Base-by-base conservation (phyloP, 371 early-diverging fungal species). In the Neoconidiobolus thromboides region DNA sequence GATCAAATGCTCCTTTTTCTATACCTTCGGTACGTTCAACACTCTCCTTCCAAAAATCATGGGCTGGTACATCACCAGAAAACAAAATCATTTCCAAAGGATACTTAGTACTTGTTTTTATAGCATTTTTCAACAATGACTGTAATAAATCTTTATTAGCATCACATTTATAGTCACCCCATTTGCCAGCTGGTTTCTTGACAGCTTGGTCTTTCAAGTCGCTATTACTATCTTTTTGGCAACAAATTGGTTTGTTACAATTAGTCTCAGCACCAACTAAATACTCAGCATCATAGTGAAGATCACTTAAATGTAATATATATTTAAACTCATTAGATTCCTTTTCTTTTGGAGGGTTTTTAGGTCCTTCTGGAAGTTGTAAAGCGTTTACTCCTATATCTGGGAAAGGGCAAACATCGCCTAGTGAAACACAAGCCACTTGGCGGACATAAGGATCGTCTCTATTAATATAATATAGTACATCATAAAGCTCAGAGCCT, bases 1-100 rank as follows among this genome's bases (percentile, higher is more conserved):
- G 4, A 71, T 48, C 12, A 63, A 38, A 10, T 60, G 49, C 57
- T 5, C n/a, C 37, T 5, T 40, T 2, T 44, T 57, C 57, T 12
- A 38, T 57, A 2, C 3, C 12, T 6, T 3, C n/a, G 12, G 57
- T 3, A 7, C n/a, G 12, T 44, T 12, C 12, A 4, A 43, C 37
- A 14, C 44, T 5, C 58, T 69, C 64, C n/a, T 65, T 59, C 81
- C 81, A 81, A 7, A 77, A 71, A 60, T 81, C 76, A 15, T 81
- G 81, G 4, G 81, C 77, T 38, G 79, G 79, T 3, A 81, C 60
- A 60, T 81, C 81, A 15, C 81, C 81, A 1, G 79, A 77, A 50
- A 81, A 60, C n/a, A 81, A 71, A 46, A 72, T 69, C 62, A 81
- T 78, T 39, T 54, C 61, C 14, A 69, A 64, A 10, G 71, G 65